Percentiles rank a stretch among this genome's conserved stretches.
phyloP scores from a whole-genome alignment of 2,329 filamentous ascomycete genomes.

The Trichocomaceae sp. region DNA sequence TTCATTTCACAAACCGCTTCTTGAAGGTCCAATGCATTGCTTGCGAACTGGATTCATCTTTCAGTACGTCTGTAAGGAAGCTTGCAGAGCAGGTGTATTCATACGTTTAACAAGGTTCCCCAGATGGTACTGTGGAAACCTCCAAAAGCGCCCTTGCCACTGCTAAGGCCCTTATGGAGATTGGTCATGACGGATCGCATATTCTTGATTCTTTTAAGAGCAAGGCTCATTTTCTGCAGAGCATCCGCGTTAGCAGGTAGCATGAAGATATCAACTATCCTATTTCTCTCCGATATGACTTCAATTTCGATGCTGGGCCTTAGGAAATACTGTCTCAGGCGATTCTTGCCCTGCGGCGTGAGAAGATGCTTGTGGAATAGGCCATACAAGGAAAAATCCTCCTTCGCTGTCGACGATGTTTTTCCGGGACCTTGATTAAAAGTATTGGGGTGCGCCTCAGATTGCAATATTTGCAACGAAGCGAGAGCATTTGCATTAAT shows the following conservation, averaged over 20 bases:
- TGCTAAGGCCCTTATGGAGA: constrained; percentile 69
- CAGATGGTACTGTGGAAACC: constrained; percentile 63
- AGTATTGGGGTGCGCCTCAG: constrained; percentile 74
- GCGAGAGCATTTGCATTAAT: constrained; percentile 72
- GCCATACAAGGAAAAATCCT: constrained; percentile 76
- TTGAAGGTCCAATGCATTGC: constrained; percentile 62
- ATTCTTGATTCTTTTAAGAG: constrained; percentile 67
- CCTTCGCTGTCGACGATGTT: constrained; percentile 60
- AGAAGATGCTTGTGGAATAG: constrained; percentile 68
- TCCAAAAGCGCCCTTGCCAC: constrained; percentile 42
- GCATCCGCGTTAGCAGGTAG: constrained; percentile 58
- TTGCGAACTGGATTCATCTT: constrained; percentile 54
- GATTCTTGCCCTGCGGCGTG: constrained; percentile 70
- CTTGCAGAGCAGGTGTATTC: constrained; percentile 10
- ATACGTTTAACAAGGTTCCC: constrained; percentile 57
- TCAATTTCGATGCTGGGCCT: constrained; percentile 65
- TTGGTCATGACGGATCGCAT: constrained; percentile 62
- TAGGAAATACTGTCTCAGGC: constrained; percentile 73
- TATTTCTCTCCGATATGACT: constrained; percentile 65
- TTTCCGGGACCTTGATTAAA: constrained; percentile 65
- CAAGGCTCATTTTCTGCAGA: constrained; percentile 52
- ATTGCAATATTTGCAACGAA: constrained; percentile 77
- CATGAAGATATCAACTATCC: constrained; percentile 61
- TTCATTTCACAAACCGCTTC: constrained; percentile 55
- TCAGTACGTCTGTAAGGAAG: constrained; percentile 7